These are phyloP conservation scores for Pseudocercospora crystallina DNA, from an alignment of 2,329 filamentous ascomycete species.

Conservation along the genomic window DNA sequence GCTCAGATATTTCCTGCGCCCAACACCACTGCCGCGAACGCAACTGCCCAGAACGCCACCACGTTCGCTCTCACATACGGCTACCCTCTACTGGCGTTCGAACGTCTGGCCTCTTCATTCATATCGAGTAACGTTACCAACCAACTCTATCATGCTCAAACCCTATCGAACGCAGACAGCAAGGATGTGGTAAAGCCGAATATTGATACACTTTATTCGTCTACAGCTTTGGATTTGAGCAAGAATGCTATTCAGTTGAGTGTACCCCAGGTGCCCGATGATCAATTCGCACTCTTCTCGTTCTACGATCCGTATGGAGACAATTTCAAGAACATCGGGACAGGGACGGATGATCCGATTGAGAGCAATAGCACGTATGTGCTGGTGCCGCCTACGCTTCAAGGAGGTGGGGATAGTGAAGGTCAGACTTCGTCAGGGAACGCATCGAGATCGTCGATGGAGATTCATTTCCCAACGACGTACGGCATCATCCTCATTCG, in stretches of 20 bases:
- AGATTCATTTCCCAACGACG: conserved; percentile 2
- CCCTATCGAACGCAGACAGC: conserved; percentile 10
- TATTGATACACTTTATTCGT: conserved; percentile 27
- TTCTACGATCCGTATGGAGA: conserved; percentile 22
- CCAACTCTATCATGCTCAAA: conserved; percentile 10
- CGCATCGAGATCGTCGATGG: too few relatives aligned
- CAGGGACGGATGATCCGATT: conserved; percentile 8
- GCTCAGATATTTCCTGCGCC: neutral
- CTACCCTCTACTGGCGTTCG: conserved; percentile 24
- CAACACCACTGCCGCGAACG: neutral
- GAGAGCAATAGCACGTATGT: neutral
- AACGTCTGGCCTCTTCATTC: conserved; percentile 11
- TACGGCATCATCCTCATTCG: conserved; percentile 20
- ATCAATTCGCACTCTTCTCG: conserved; percentile 24
- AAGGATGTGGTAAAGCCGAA: conserved; percentile 26
- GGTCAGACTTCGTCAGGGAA: too few relatives aligned
- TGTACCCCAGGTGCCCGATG: neutral
- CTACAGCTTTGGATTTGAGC: conserved; percentile 22
- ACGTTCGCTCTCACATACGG: conserved; percentile 24
- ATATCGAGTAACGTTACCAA: conserved; percentile 14
- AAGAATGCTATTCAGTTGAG: neutral
- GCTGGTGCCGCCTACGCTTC: neutral
- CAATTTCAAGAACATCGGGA: conserved; percentile 21
- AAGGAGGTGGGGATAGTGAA: conserved; percentile 7
- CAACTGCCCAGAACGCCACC: conserved; percentile 19